Percentiles rank a stretch among this genome's conserved stretches.
These are phyloP conservation scores for Fagus crenata DNA, from an alignment of 306 rosid genomes.

Conservation along the genomic window DNA sequence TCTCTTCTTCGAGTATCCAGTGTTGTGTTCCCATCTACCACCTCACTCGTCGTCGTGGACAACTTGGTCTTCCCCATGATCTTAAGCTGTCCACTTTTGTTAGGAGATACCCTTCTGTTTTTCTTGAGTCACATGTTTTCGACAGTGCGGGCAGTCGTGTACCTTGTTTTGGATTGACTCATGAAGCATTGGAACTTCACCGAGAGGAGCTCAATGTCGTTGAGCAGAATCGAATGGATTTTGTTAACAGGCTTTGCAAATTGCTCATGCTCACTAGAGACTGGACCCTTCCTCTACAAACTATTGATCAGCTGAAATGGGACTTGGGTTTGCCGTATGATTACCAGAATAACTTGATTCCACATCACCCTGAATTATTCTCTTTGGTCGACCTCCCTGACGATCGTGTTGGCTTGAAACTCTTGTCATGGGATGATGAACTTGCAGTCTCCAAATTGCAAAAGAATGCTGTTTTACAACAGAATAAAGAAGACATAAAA, in stretches of 20 bases:
- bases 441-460: constrained; percentile 70
- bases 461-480: constrained; percentile 57
- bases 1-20: constrained; percentile 45
- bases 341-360: constrained; percentile 59
- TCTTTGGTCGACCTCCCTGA: constrained; percentile 60
- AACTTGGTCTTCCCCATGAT: constrained; percentile 68
- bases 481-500: constrained; percentile 48
- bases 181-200: constrained; percentile 48
- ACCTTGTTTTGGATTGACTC: constrained; percentile 64
- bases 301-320: constrained; percentile 87
- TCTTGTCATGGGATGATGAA: constrained; percentile 59
- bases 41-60: constrained; percentile 57
- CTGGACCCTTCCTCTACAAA: constrained; percentile 73
- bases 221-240: constrained; percentile 43
- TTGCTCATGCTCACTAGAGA: constrained; percentile 76
- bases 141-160: constrained; percentile 70
- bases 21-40: constrained; percentile 61
- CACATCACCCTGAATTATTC: constrained; percentile 48
- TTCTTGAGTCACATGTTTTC: constrained; percentile 52
- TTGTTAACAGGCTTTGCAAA: constrained; percentile 67
- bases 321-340: constrained; percentile 86
- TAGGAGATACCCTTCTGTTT: constrained; percentile 74
- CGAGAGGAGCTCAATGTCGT: constrained; percentile 40
- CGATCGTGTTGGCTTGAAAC: constrained; percentile 69
- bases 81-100: constrained; percentile 67